phyloP scores from a whole-genome alignment of 2,329 filamentous ascomycete species.

The Sarocladium strictum region DNA sequence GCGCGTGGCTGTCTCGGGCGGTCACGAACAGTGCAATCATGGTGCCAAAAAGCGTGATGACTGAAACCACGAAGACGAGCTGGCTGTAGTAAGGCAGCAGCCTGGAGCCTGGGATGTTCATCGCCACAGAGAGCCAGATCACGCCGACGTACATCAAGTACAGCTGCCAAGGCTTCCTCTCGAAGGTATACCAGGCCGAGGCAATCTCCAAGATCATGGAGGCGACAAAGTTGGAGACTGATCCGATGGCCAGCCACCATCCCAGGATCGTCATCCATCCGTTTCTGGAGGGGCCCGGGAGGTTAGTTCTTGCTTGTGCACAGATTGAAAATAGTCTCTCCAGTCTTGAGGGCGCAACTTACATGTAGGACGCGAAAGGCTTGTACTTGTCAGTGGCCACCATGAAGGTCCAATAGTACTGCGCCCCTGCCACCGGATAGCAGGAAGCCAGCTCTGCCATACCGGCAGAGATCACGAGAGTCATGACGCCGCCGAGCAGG shows the following conservation, averaged over 20 bases:
- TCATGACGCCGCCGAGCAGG: conserved; percentile 1
- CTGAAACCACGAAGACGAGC: background rate
- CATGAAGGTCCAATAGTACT: conserved; percentile 14
- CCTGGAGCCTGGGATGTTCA: background rate
- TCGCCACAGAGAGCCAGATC: background rate
- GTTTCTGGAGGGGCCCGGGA: background rate
- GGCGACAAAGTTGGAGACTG: background rate
- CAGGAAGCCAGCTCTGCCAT: conserved; percentile 21
- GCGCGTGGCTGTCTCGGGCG: background rate
- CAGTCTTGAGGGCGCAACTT: no score
- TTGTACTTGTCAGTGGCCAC: conserved; percentile 14
- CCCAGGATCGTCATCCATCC: background rate
- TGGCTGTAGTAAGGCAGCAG: background rate
- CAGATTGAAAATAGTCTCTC: no score
- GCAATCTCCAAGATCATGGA: background rate
- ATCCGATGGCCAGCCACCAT: background rate
- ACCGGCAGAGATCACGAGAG: conserved; percentile 17
- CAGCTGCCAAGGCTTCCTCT: background rate
- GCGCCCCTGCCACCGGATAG: conserved; percentile 15
- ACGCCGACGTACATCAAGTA: background rate
- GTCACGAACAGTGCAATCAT: background rate
- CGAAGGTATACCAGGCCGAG: background rate
- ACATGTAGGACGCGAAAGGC: conserved; percentile 10
- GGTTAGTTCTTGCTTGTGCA: no score
- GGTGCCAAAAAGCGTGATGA: background rate